Conservation (phyloP, 805 yeast species). For the Ogataea minuta region DNA sequence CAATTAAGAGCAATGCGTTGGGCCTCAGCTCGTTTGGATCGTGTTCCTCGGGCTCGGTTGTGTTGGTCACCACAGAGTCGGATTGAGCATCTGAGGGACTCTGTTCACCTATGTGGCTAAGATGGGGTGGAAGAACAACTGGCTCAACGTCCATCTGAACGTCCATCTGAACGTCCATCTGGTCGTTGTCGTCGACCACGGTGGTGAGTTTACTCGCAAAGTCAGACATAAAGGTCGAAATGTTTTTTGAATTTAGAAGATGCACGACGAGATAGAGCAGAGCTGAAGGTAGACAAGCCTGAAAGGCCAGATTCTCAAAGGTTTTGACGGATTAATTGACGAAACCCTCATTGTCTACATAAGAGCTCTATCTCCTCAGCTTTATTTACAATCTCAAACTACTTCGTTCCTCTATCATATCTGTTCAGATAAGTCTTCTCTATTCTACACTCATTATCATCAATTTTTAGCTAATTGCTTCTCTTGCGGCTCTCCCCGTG, state of each 20-base stretch:
- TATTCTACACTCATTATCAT: conserved; percentile 3
- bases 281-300: no score
- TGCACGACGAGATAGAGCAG: conserved; percentile 3
- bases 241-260: conserved; percentile 3
- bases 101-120: conserved; percentile 11
- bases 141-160: conserved; percentile 20
- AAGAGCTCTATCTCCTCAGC: no score
- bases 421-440: no score
- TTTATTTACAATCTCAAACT: no score
- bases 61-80: neutral
- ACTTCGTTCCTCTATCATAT: no score
- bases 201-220: conserved; percentile 21
- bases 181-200: conserved; percentile 23
- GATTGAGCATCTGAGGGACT: neutral
- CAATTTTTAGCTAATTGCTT: conserved; percentile 8
- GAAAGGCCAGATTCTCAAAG: no score
- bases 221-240: conserved; percentile 16
- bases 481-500: conserved; percentile 1
- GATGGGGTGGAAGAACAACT: conserved; percentile 26
- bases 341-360: no score
- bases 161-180: conserved; percentile 19
- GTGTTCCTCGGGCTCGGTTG: conserved; percentile 11
- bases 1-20: conserved; percentile 49
- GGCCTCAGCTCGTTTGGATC: conserved; percentile 37
- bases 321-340: no score